Conservation (phyloP, 2,329 filamentous ascomycete genomes). For the Colletotrichum lini region DNA sequence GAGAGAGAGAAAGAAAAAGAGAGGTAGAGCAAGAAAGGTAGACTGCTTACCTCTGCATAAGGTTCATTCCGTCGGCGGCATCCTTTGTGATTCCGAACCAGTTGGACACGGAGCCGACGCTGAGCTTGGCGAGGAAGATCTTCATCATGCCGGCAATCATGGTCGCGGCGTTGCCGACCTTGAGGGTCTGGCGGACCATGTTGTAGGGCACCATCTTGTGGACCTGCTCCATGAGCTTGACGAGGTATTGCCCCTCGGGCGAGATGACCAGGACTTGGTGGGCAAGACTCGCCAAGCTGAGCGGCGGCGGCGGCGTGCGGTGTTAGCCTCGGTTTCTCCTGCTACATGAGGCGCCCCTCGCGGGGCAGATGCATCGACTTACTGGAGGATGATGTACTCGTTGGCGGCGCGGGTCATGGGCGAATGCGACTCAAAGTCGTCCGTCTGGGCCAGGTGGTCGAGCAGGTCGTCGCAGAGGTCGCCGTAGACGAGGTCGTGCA, state of each 20-base stretch:
- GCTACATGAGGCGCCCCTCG: too few relatives aligned
- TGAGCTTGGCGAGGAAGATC: constrained; percentile 83
- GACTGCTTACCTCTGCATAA: constrained; percentile 71
- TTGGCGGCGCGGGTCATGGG: constrained; percentile 74
- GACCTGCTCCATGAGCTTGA: constrained; percentile 78
- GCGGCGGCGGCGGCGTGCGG: too few relatives aligned
- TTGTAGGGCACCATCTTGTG: constrained; percentile 81
- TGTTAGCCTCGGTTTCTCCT: neutral
- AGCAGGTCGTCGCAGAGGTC: constrained; percentile 76
- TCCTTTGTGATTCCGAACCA: constrained; percentile 82
- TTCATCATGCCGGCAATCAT: constrained; percentile 85
- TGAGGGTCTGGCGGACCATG: constrained; percentile 79
- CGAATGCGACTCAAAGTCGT: constrained; percentile 75
- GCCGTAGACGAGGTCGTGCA: constrained; percentile 78
- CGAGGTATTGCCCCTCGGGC: constrained; percentile 80
- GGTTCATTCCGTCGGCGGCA: constrained; percentile 84
- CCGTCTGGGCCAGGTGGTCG: constrained; percentile 70
- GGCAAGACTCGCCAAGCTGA: constrained; percentile 79
- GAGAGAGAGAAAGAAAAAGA: too few relatives aligned
- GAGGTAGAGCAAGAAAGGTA: neutral
- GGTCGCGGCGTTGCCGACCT: constrained; percentile 83
- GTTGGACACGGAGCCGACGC: constrained; percentile 81
- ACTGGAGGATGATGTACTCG: constrained; percentile 80
- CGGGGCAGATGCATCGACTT: constrained; percentile 49
- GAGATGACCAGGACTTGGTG: constrained; percentile 82